phyloP scores from a whole-genome alignment of 768 basidiomycete genomes.

The Calocybe gangraenosa region DNA sequence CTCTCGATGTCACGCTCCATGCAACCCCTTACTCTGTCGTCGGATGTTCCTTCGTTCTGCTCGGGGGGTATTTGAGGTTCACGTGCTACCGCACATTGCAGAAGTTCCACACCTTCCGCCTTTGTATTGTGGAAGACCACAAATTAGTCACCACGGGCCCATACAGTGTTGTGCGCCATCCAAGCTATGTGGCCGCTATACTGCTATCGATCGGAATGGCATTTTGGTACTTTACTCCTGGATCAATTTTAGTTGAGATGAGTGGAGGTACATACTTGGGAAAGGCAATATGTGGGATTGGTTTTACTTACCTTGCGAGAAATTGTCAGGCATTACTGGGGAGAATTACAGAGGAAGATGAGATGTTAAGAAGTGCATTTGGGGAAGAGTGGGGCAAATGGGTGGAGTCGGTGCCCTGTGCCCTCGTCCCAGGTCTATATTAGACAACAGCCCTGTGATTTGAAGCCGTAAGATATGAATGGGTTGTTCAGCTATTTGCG shows the following conservation, averaged over 20 bases:
- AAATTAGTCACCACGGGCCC: constrained; percentile 27
- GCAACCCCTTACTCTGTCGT: constrained; percentile 5
- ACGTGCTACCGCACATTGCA: constrained; percentile 33
- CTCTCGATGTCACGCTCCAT: not conserved
- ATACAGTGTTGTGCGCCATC: constrained; percentile 29
- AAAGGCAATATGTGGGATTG: constrained; percentile 10
- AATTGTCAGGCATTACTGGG: constrained; percentile 15
- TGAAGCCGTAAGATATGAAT: too few relatives aligned
- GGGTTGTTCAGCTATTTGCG: too few relatives aligned
- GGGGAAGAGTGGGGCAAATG: constrained; percentile 28
- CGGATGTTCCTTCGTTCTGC: constrained; percentile 9
- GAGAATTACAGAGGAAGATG: constrained; percentile 23
- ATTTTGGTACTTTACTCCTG: constrained; percentile 25
- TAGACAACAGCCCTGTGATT: too few relatives aligned
- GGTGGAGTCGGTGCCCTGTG: constrained; percentile 22
- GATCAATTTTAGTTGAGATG: constrained; percentile 26
- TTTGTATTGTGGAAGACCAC: constrained; percentile 23
- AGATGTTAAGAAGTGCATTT: constrained; percentile 22
- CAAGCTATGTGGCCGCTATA: constrained; percentile 23
- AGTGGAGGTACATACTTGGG: constrained; percentile 24
- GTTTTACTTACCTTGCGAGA: constrained; percentile 1
- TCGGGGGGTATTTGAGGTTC: constrained; percentile 17
- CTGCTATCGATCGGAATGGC: constrained; percentile 24
- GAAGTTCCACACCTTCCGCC: constrained; percentile 36
- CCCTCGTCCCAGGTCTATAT: constrained; percentile 23